Conservation (phyloP, 1,284 basidiomycete genomes). For the Athelia sp. region DNA sequence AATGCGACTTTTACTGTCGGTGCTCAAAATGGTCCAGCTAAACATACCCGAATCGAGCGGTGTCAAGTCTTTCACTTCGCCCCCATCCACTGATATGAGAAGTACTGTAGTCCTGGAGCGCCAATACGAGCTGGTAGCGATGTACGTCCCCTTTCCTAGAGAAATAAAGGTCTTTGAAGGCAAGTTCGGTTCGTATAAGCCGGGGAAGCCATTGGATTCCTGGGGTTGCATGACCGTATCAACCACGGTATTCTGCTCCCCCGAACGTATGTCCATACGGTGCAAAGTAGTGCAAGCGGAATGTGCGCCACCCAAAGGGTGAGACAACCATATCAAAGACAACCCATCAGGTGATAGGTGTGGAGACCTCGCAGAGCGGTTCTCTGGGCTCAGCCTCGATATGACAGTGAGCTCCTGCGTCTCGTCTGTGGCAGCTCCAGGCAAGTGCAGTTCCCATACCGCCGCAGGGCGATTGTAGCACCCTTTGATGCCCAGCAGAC, state of each 20-base stretch:
- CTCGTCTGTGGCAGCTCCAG: background rate
- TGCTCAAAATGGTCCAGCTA: conserved; percentile 51
- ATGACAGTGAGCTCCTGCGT: conserved; percentile 10
- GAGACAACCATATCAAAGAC: conserved; percentile 52
- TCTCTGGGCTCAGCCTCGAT: conserved; percentile 20
- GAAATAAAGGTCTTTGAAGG: conserved; percentile 38
- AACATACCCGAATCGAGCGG: conserved; percentile 30
- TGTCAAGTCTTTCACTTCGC: conserved; percentile 37
- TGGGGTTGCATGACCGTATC: conserved; percentile 33
- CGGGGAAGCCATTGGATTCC: conserved; percentile 43
- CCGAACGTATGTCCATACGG: conserved; percentile 25
- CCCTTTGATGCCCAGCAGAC: conserved; percentile 52
- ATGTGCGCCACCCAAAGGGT: conserved; percentile 55
- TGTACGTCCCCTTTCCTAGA: conserved; percentile 17
- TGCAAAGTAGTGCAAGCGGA: conserved; percentile 51
- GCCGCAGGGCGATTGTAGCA: conserved; percentile 60
- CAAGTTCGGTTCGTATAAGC: conserved; percentile 55
- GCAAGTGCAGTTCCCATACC: conserved; percentile 24
- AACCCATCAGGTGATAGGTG: conserved; percentile 30
- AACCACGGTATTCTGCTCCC: conserved; percentile 25
- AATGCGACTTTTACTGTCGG: conserved; percentile 40
- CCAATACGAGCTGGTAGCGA: conserved; percentile 49
- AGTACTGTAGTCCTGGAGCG: conserved; percentile 46
- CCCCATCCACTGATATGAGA: conserved; percentile 31
- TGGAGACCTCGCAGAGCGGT: conserved; percentile 54